Conservation (phyloP, 495 filamentous ascomycete genomes). For the Amphirosellinia nigrospora region DNA sequence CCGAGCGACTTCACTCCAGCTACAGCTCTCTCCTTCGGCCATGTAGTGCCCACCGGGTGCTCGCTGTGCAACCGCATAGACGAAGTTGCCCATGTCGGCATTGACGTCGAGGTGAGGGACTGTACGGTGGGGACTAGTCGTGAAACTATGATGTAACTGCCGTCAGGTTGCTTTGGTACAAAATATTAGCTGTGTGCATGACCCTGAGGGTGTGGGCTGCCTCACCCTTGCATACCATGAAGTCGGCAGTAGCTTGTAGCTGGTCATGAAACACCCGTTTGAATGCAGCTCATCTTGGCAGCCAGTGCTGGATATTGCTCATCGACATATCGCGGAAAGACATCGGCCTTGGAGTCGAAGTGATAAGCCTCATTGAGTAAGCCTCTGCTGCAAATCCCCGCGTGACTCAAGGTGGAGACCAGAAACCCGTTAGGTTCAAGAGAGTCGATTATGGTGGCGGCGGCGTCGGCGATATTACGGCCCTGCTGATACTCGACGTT, state of each 20-base stretch:
- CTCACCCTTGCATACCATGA: slow-evolving; percentile 10
- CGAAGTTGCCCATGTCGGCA: slow-evolving; percentile 8
- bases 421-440: not conserved
- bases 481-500: slow-evolving; percentile 10
- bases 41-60: slow-evolving; percentile 5
- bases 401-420: slow-evolving; percentile 7
- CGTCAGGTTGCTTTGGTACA: slow-evolving; percentile 9
- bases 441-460: not conserved
- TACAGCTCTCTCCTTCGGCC: slow-evolving; percentile 11
- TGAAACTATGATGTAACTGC: not conserved
- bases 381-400: not conserved
- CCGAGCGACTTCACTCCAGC: slow-evolving; percentile 8
- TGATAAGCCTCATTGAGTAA: slow-evolving; percentile 5
- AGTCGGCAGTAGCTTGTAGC: slow-evolving; percentile 8
- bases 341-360: slow-evolving; percentile 13
- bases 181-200: slow-evolving; percentile 1
- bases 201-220: not conserved
- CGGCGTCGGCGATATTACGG: slow-evolving; percentile 2
- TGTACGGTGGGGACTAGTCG: slow-evolving; percentile 1
- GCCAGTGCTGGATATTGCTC: slow-evolving; percentile 9
- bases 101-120: slow-evolving; percentile 4
- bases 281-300: slow-evolving; percentile 10
- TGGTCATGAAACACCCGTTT: slow-evolving; percentile 7
- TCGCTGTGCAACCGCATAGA: slow-evolving; percentile 10
- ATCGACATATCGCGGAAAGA: slow-evolving; percentile 1